These are phyloP conservation scores for Achaetomium macrosporum DNA, from an alignment of 2,329 filamentous ascomycete species.

Conservation along the genomic window DNA sequence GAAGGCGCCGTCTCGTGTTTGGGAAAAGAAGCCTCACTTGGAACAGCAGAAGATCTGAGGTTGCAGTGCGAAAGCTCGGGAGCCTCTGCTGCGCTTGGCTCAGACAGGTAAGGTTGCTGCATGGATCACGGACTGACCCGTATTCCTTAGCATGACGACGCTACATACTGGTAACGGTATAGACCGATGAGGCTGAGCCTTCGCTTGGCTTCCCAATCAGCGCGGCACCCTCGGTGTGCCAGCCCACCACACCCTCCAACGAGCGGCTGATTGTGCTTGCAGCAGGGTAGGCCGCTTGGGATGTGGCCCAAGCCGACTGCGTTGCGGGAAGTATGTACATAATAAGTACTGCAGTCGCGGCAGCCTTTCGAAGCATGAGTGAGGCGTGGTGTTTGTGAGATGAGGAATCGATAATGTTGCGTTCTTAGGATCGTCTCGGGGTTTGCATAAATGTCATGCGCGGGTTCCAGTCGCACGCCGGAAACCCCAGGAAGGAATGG, in stretches of 20 bases:
- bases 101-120: constrained; percentile 13
- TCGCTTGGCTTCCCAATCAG: constrained; percentile 11
- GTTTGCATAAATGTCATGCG: neutral
- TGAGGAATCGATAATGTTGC: neutral
- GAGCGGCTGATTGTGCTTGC: neutral
- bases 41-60: neutral
- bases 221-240: neutral
- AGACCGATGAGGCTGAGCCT: constrained; percentile 21
- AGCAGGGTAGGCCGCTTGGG: neutral
- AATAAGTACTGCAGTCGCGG: neutral
- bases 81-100: constrained; percentile 8
- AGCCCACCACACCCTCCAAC: neutral
- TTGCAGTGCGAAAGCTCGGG: neutral
- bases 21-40: neutral
- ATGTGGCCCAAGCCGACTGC: no score
- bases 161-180: neutral
- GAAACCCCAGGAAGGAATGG: neutral
- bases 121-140: constrained; percentile 18
- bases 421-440: neutral
- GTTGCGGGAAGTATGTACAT: no score
- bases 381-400: neutral
- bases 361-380: neutral
- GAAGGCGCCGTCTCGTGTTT: neutral
- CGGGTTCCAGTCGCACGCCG: neutral
- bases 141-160: constrained; percentile 5